These are phyloP conservation scores for Carex littledalei DNA, from an alignment of 176 grass and related monocot genomes.

Conservation along the genomic window DNA sequence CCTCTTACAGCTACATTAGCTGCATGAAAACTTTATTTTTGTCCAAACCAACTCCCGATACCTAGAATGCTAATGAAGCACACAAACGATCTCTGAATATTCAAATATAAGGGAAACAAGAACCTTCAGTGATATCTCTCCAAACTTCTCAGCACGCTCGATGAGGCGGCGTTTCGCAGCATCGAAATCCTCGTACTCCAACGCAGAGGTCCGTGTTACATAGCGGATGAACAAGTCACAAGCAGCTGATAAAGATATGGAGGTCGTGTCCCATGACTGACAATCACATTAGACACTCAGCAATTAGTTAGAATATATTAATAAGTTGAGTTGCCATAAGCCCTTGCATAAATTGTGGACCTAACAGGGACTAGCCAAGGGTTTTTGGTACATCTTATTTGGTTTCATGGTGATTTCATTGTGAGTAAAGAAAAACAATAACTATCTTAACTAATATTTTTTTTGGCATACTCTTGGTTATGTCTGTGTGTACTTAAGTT, in stretches of 20 bases:
- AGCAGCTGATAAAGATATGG: slow-evolving; percentile 87
- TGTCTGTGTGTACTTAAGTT: not conserved
- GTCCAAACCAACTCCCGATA: not conserved
- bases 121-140: slow-evolving; percentile 97
- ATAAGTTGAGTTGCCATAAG: not conserved
- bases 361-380: not conserved
- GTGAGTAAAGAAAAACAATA: not conserved
- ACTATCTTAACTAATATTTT: not conserved
- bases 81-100: not conserved
- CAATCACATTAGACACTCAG: slow-evolving; percentile 15
- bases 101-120: not conserved
- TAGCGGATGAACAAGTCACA: slow-evolving; percentile 97
- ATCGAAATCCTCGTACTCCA: slow-evolving; percentile 93
- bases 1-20: not conserved
- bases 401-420: not conserved
- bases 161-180: slow-evolving; percentile 85
- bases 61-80: not conserved
- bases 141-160: slow-evolving; percentile 97
- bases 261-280: slow-evolving; percentile 93
- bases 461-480: not conserved
- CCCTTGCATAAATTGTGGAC: not conserved
- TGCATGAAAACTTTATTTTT: not conserved
- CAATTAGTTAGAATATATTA: not conserved
- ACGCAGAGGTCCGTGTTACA: slow-evolving; percentile 86
- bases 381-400: not conserved